Conservation (phyloP, 2,329 filamentous ascomycete species). For the Neurospora crassa region DNA sequence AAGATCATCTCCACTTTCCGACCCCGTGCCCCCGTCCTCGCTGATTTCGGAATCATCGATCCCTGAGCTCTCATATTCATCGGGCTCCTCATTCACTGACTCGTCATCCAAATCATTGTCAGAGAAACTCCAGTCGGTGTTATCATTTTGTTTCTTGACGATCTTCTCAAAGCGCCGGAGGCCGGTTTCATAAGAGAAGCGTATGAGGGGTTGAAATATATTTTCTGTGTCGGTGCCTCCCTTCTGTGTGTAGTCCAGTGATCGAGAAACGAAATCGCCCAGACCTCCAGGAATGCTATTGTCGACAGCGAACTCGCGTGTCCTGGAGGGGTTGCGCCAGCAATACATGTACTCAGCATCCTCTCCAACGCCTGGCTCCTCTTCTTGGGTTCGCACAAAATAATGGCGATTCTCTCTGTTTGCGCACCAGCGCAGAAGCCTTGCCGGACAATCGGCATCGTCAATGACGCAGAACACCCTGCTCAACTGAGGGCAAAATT, state of each 20-base stretch:
- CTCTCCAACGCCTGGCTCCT: slow-evolving; percentile 12
- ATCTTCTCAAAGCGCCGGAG: neutral
- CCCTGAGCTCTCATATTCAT: slow-evolving; percentile 15
- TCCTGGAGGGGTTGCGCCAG: slow-evolving; percentile 18
- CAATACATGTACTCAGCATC: slow-evolving; percentile 18
- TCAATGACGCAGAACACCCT: slow-evolving; percentile 14
- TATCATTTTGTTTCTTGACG: neutral
- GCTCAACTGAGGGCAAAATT: slow-evolving; percentile 8
- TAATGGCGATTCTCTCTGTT: slow-evolving; percentile 15
- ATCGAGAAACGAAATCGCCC: neutral
- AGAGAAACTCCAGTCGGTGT: neutral
- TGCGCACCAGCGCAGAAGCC: slow-evolving; percentile 18
- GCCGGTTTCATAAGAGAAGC: neutral
- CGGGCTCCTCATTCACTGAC: slow-evolving; percentile 3
- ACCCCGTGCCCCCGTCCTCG: slow-evolving; percentile 3
- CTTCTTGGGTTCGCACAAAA: slow-evolving; percentile 12
- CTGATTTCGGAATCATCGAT: slow-evolving; percentile 12
- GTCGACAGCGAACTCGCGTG: neutral
- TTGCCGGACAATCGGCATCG: neutral
- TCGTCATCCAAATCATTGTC: neutral
- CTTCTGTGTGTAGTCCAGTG: no score
- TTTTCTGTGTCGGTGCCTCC: no score
- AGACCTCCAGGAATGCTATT: neutral
- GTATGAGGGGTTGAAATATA: neutral
- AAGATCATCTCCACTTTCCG: slow-evolving; percentile 6